These are phyloP conservation scores for Penicillium manginii DNA, from an alignment of 495 filamentous ascomycete species.

Conservation along the genomic window DNA sequence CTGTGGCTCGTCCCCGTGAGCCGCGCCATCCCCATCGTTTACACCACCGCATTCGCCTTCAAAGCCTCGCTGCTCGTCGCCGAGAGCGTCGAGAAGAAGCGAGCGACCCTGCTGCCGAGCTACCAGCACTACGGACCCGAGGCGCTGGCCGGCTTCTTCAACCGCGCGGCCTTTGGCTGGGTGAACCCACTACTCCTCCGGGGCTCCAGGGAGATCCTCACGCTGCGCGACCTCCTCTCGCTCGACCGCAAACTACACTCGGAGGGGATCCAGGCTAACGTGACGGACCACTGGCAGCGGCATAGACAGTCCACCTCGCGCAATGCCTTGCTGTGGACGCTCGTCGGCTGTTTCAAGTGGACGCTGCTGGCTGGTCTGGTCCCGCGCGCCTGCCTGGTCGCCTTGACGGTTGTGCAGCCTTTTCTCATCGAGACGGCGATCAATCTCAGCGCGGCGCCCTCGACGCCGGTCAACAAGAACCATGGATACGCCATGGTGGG, in stretches of 20 bases:
- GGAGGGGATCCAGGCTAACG: no score
- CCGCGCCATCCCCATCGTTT: slow-evolving; percentile 47
- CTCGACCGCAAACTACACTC: slow-evolving; percentile 50
- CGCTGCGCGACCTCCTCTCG: slow-evolving; percentile 46
- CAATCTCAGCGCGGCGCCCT: slow-evolving; percentile 46
- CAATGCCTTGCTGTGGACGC: no score
- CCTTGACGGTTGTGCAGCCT: slow-evolving; percentile 65
- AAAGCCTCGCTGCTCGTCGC: slow-evolving; percentile 55
- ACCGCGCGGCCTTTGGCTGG: slow-evolving; percentile 59
- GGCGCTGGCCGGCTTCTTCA: slow-evolving; percentile 60
- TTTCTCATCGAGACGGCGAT: slow-evolving; percentile 61
- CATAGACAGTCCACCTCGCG: no score
- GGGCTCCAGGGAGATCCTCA: slow-evolving; percentile 50
- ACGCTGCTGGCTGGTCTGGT: slow-evolving; percentile 53
- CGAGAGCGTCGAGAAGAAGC: slow-evolving; percentile 61
- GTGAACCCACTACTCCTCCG: slow-evolving; percentile 56
- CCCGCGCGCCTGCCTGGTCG: slow-evolving; percentile 58
- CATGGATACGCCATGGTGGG: slow-evolving; percentile 67
- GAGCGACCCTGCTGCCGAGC: slow-evolving; percentile 44
- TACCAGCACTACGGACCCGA: slow-evolving; percentile 59
- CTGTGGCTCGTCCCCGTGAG: slow-evolving; percentile 56
- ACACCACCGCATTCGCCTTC: slow-evolving; percentile 47
- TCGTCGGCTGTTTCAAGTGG: no score
- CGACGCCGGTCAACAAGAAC: slow-evolving; percentile 43
- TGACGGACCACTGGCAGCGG: slow-evolving; percentile 38